Percentiles rank a stretch among this genome's conserved stretches.
These are phyloP conservation scores for Yamagishiella unicocca DNA, from an alignment of 139 green algal species.

Conservation along the genomic window DNA sequence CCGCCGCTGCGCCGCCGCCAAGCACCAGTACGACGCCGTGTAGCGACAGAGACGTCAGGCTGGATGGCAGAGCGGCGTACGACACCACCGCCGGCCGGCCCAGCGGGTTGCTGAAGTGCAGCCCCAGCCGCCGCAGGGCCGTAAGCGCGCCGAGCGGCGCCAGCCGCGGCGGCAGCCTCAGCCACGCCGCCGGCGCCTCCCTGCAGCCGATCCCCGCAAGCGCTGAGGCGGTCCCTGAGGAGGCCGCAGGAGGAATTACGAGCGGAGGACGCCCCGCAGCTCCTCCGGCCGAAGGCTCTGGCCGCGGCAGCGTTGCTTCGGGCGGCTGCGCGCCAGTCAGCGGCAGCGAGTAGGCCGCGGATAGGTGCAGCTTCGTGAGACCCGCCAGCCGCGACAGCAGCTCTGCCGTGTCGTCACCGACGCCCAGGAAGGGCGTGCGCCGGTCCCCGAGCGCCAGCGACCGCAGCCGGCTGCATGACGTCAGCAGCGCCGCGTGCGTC, in stretches of 20 bases:
- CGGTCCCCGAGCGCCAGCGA: slow-evolving; percentile 24
- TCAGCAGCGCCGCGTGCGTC: not conserved
- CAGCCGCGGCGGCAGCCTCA: not conserved
- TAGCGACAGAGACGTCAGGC: slow-evolving; percentile 15
- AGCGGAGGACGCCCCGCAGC: too few relatives aligned
- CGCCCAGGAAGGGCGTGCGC: slow-evolving; percentile 4
- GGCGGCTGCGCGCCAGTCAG: not conserved
- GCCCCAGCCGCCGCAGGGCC: not conserved
- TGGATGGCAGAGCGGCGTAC: not conserved
- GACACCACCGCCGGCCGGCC: not conserved
- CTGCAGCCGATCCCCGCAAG: not conserved
- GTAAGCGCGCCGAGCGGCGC: not conserved
- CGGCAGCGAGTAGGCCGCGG: slow-evolving; percentile 25
- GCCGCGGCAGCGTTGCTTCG: not conserved
- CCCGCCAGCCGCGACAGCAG: not conserved
- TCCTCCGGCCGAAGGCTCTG: too few relatives aligned
- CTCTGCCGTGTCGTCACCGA: slow-evolving; percentile 14
- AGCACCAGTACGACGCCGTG: slow-evolving; percentile 2
- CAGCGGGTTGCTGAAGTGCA: slow-evolving; percentile 23
- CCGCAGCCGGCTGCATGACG: not conserved
- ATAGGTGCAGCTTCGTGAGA: slow-evolving; percentile 34
- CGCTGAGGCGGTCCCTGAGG: too few relatives aligned
- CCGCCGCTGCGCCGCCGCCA: not conserved
- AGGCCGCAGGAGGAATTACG: too few relatives aligned
- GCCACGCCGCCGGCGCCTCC: not conserved